A percentile compares a stretch with the other conserved stretches of the same genome.
Evolutionary conservation across 352 stramenopile genomes (phyloP).

Genomic region (Saprolegnia diclina): DNA sequence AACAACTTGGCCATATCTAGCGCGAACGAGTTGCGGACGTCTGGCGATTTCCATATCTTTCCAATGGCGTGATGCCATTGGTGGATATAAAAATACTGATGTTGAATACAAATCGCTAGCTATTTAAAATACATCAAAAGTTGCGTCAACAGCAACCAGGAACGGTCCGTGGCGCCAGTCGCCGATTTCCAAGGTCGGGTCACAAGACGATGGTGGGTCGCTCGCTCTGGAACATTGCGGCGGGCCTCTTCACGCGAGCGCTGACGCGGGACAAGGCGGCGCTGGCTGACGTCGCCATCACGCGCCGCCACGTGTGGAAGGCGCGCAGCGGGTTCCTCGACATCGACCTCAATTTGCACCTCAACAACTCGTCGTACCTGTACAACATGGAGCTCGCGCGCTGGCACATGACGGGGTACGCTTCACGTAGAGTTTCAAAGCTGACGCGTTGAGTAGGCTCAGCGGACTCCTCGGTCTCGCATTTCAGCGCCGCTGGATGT

Average conservation of each 20-base stretch:
- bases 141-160: too few species aligned
- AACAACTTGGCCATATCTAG: too few species aligned
- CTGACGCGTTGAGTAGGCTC: slow-evolving; percentile 27
- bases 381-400: slow-evolving; percentile 82
- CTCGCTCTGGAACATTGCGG: slow-evolving; percentile 17
- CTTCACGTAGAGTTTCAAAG: background rate
- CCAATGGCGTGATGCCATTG: too few species aligned
- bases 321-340: slow-evolving; percentile 61
- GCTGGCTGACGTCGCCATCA: slow-evolving; percentile 44
- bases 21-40: too few species aligned
- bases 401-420: slow-evolving; percentile 73
- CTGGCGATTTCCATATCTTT: too few species aligned
- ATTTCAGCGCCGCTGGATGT: slow-evolving; percentile 7
- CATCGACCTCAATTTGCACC: slow-evolving; percentile 79
- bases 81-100: too few species aligned
- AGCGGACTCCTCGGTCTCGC: slow-evolving; percentile 4
- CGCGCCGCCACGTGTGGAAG: slow-evolving; percentile 61
- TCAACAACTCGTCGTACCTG: slow-evolving; percentile 81
- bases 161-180: background rate
- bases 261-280: slow-evolving; percentile 15
- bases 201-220: background rate
- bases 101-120: too few species aligned
- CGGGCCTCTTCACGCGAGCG: background rate
- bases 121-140: too few species aligned
- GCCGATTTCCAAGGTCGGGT: background rate